Conservation (phyloP, 441 rosid genomes). For the Gossypium aridum region DNA sequence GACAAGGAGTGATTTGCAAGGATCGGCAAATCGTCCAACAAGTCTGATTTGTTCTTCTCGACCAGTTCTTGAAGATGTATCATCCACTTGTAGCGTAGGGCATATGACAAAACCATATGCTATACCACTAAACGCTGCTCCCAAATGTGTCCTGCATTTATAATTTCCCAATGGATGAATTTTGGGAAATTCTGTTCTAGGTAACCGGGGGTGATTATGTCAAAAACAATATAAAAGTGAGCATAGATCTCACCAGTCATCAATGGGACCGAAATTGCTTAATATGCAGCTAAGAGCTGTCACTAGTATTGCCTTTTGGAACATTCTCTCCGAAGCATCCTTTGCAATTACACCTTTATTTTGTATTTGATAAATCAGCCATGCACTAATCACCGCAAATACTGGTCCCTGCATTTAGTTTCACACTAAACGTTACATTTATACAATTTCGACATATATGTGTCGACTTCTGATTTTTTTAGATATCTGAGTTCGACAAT, state of each 20-base stretch:
- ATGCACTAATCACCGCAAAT: constrained; percentile 77
- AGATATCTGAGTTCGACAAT: no score
- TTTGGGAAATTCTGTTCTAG: background rate
- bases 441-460: background rate
- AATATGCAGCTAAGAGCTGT: constrained; percentile 30
- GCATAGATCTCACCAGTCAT: constrained; percentile 8
- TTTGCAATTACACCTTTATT: constrained; percentile 43
- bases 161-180: background rate
- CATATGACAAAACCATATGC: constrained; percentile 57
- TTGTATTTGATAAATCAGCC: constrained; percentile 65
- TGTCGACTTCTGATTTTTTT: no score
- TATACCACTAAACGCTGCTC: constrained; percentile 59
- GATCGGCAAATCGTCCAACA: constrained; percentile 29
- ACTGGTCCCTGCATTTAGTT: constrained; percentile 54
- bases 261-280: constrained; percentile 9
- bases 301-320: constrained; percentile 59
- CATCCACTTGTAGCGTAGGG: constrained; percentile 51
- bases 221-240: background rate
- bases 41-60: constrained; percentile 49
- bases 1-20: constrained; percentile 52
- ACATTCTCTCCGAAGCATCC: constrained; percentile 46
- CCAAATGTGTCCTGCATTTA: constrained; percentile 58
- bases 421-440: background rate
- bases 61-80: constrained; percentile 37
- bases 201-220: background rate